Conservation (phyloP, 1,139 yeast genomes). For the Scheffersomyces cryptocercus region DNA sequence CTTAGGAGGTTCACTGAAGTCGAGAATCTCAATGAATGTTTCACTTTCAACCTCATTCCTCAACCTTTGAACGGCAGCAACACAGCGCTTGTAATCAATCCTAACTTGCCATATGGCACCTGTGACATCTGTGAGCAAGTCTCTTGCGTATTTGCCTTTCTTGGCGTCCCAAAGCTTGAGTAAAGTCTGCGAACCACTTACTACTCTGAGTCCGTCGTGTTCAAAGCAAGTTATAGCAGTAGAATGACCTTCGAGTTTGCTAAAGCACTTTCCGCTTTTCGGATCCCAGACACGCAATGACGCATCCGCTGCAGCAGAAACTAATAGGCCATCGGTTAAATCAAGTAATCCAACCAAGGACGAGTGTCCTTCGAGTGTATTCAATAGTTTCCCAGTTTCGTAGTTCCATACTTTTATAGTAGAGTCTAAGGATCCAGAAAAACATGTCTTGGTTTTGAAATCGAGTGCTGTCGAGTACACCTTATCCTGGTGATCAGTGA, state of each 20-base stretch:
- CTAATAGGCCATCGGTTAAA: conserved; percentile 74
- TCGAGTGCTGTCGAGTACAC: conserved; percentile 89
- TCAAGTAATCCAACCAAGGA: conserved; percentile 87
- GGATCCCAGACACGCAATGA: conserved; percentile 94
- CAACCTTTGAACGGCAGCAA: conserved; percentile 85
- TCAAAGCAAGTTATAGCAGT: conserved; percentile 94
- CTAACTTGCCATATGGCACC: conserved; percentile 95
- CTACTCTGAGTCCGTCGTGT: conserved; percentile 80
- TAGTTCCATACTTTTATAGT: conserved; percentile 90
- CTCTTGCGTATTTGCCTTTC: conserved; percentile 75
- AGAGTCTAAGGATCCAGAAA: conserved; percentile 91
- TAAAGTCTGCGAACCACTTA: conserved; percentile 86
- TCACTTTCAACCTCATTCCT: conserved; percentile 49
- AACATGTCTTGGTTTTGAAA: conserved; percentile 71
- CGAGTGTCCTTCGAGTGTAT: conserved; percentile 79
- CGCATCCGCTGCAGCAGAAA: conserved; percentile 95
- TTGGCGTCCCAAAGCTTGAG: conserved; percentile 81
- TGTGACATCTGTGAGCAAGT: conserved; percentile 70
- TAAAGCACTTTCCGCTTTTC: conserved; percentile 63
- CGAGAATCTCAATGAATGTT: conserved; percentile 77
- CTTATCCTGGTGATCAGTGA: conserved; percentile 82
- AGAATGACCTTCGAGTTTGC: conserved; percentile 79
- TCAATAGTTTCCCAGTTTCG: conserved; percentile 65
- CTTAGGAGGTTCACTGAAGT: conserved; percentile 58
- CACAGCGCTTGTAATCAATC: conserved; percentile 80